Conservation (phyloP, 2,329 filamentous ascomycete genomes). For the Verticillium nonalfalfae region DNA sequence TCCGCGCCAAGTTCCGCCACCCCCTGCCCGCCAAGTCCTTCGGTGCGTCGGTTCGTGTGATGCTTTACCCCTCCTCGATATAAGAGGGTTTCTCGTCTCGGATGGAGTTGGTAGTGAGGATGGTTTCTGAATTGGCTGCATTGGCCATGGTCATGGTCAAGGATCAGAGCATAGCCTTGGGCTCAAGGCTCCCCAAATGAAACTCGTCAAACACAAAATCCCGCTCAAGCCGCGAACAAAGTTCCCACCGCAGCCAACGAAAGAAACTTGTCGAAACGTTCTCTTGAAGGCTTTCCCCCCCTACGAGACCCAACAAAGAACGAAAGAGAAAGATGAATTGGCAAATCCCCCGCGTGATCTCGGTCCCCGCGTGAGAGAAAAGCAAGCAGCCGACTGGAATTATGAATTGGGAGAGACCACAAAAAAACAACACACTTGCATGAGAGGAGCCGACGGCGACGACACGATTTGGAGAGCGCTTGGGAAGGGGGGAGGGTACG, state of each 20-base stretch:
- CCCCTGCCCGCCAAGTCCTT: constrained; percentile 97
- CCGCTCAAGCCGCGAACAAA: neutral
- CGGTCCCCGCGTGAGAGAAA: neutral
- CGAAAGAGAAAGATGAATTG: neutral
- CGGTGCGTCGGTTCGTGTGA: constrained; percentile 91
- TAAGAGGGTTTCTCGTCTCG: constrained; percentile 49
- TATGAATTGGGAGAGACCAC: neutral
- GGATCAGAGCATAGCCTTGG: constrained; percentile 47
- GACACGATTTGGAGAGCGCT: neutral
- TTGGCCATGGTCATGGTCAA: constrained; percentile 53
- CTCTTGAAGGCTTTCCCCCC: neutral
- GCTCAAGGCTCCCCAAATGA: constrained; percentile 48
- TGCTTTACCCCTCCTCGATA: constrained; percentile 98
- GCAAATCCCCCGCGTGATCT: neutral
- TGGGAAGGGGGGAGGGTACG: neutral
- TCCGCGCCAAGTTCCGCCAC: constrained; percentile 93
- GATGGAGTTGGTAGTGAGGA: constrained; percentile 57
- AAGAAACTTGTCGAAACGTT: neutral
- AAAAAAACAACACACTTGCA: neutral
- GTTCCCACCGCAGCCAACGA: neutral
- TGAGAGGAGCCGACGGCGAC: neutral
- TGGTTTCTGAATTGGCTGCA: constrained; percentile 56
- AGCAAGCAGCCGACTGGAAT: neutral
- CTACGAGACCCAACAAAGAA: neutral
- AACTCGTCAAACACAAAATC: constrained; percentile 34